Base-by-base conservation (phyloP, 768 basidiomycete species). In the Exidia glandulosa region DNA sequence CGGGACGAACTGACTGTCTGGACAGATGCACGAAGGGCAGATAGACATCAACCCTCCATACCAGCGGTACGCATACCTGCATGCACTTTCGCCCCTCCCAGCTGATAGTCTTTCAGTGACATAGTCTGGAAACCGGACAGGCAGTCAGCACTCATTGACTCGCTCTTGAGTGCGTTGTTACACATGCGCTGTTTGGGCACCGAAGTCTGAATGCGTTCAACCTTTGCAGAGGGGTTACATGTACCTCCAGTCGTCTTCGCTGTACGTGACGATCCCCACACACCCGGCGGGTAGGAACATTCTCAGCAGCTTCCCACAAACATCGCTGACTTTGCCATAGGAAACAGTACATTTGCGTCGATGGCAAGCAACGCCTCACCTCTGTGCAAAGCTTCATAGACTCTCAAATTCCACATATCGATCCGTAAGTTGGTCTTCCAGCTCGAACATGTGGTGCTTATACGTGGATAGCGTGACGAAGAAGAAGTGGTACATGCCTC, bases 301-400 rank as follows among this genome's bases (percentile, higher is more conserved):
- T 31, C n/a, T 25, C n/a, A n/a, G 41, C 19, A 14, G 41, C 23
- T 36, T 16, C 7, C 7, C 34, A 7, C 7, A 16, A 16, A 16
- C 16, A 16, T 7, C 12, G 23, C 0, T 19, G 1, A 12, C 6
- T 13, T 23, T 6, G 1, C 19, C 23, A 6, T 27, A 31, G 50
- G 50, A 25, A 63, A 2, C 64, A 79, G 16, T 67, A 75, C 64
- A 69, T 77, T 29, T 80, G 80, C 58, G 75, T 81, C 47, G 81
- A 82, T 48, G 80, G 80, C 6, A 83, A 82, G 61, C 80, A 82
- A 62, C 67, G 81, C 48, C 65, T 82, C 37, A 81, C 76, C 0
- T 75, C 76, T 0, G 76, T 79, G 57, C 72, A 75, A 63, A 75
- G 72, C 47, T 79, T 80, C 64, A 67, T 74, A 27, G 75, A 87